phyloP scores from a whole-genome alignment of 306 rosid species.

The Amphicarpaea edgeworthii region DNA sequence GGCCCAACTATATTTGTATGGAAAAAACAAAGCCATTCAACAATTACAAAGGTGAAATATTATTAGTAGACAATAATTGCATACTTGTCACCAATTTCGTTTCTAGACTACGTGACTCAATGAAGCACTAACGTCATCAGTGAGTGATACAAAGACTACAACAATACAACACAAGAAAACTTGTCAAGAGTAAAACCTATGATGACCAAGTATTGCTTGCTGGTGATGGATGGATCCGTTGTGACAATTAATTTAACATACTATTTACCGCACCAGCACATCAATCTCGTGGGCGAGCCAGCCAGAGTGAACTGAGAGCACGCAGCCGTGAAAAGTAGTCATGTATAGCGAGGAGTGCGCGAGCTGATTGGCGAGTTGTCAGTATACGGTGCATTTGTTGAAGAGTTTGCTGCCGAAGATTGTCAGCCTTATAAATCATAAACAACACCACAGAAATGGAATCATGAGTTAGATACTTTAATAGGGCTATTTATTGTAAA shows the following conservation, averaged over 20 bases:
- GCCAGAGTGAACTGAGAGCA: constrained; percentile 98
- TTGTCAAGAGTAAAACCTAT: constrained; percentile 37
- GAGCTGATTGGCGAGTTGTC: constrained; percentile 97
- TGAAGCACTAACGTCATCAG: constrained; percentile 40
- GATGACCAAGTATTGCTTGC: constrained; percentile 35
- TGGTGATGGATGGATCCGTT: constrained; percentile 37
- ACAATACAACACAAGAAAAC: constrained; percentile 40
- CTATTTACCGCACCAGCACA: constrained; percentile 39
- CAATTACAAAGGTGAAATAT: constrained; percentile 52
- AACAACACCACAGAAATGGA: constrained; percentile 28
- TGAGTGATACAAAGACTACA: constrained; percentile 40
- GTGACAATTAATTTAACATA: constrained; percentile 40
- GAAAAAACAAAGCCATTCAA: constrained; percentile 23
- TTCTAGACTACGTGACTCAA: constrained; percentile 47
- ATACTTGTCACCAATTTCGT: constrained; percentile 42
- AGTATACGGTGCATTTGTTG: constrained; percentile 96
- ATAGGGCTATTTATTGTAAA: background rate
- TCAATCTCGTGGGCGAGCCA: constrained; percentile 94
- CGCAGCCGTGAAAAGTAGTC: constrained; percentile 91
- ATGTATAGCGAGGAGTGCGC: constrained; percentile 89
- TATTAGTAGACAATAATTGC: constrained; percentile 47
- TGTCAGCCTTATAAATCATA: constrained; percentile 75
- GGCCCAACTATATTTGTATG: constrained; percentile 32
- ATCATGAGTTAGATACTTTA: constrained; percentile 18
- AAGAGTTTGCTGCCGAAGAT: constrained; percentile 92